phyloP scores from a whole-genome alignment of 164 flowering plant genomes.

The Umbellularia californica region DNA sequence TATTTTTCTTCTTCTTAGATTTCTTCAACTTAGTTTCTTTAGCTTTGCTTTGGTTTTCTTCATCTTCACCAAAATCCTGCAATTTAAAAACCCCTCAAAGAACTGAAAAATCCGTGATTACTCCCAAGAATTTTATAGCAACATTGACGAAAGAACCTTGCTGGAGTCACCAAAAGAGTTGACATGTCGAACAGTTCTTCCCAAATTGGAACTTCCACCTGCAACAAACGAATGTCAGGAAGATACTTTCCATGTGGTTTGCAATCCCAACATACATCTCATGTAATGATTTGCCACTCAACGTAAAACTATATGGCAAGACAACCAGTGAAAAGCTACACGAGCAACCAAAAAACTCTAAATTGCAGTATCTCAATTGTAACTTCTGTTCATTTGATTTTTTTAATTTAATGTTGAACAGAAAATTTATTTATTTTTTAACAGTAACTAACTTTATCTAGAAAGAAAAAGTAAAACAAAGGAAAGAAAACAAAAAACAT shows the following conservation, averaged over 20 bases:
- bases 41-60: conserved; percentile 7
- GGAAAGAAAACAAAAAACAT: no score
- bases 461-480: no score
- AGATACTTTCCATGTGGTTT: neutral
- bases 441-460: no score
- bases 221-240: conserved; percentile 1
- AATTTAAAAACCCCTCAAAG: neutral
- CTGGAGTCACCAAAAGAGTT: conserved; percentile 39
- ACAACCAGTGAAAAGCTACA: neutral
- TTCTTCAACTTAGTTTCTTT: conserved; percentile 20
- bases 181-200: conserved; percentile 49
- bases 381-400: no score
- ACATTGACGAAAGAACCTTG: conserved; percentile 32
- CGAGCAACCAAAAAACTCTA: no score
- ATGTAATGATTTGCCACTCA: no score
- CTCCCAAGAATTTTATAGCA: neutral
- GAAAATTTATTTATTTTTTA: no score
- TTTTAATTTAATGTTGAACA: no score
- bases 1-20: conserved; percentile 27
- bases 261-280: no score
- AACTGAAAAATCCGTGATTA: conserved; percentile 1
- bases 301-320: neutral
- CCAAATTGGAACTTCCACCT: conserved; percentile 51
- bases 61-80: conserved; percentile 28
- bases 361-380: no score